phyloP scores from a whole-genome alignment of 129 eudicot species.

The carrot (Daucus carota) region DNA sequence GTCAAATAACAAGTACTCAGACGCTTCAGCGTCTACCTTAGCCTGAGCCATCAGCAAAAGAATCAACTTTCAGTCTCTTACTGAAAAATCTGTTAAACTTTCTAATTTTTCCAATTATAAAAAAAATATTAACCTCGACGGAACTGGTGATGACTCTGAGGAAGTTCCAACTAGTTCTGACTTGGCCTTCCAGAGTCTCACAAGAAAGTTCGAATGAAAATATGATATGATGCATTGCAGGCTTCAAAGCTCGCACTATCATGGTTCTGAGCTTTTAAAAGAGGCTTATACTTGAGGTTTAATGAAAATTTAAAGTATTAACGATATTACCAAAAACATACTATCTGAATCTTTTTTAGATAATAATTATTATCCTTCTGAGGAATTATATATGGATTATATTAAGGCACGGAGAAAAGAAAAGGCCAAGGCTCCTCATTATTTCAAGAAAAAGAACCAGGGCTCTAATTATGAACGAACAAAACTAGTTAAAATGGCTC shows the following conservation, averaged over 20 bases:
- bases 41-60: no score
- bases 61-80: neutral
- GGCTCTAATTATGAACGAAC: no score
- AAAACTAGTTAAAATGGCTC: no score
- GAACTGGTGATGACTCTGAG: neutral
- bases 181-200: neutral
- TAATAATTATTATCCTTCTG: no score
- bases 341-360: no score
- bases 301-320: no score
- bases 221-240: neutral
- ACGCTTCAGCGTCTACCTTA: neutral
- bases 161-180: neutral
- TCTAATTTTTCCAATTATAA: neutral
- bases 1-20: neutral
- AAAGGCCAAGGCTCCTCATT: no score
- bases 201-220: neutral
- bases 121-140: neutral
- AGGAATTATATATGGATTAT: neutral
- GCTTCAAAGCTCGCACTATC: no score
- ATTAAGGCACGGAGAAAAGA: neutral
- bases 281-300: no score
- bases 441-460: no score
- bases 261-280: no score
- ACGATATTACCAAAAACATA: no score
- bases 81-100: neutral